Evolutionary conservation across 495 filamentous ascomycete genomes (phyloP), one percentile per base, ranked within the genome.

Genomic region (Xylaria flabelliformis): DNA sequence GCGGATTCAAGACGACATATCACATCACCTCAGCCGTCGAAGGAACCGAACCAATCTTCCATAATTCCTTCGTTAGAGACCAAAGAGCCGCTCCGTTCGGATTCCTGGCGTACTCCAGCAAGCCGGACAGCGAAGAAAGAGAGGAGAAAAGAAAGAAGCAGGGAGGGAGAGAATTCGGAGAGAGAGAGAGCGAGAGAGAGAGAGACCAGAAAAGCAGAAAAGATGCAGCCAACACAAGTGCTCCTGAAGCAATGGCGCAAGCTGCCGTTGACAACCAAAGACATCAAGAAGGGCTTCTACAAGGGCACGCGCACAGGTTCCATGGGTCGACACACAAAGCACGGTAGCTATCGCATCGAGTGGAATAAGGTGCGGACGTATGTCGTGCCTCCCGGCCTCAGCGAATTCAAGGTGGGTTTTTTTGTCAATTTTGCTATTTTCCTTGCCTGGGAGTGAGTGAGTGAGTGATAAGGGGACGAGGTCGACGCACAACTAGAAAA

Each of bases 231-330:
- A 19, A 92, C 95, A 24, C 82, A 89, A 69, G 79, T 87, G 46
- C 90, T 97, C 80, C 86, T 88, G 74, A 85, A 85, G 80, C 86
- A 86, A 61, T 87, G 82, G 75, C 90, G 92, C 77, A 90, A 91
- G 65, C 84, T 93, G 55, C 84, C 85, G 24, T 86, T 99, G 67
- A 97, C 92, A 5, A 98, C 96, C 72, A 99, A 99, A 83, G 89
- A 93, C 80, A 90, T 93, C 83, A 92, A 91, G 79, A 94, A 94
- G 80, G 96, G 93, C 63, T 99, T 90, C 88, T 98, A 98, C 89
- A 98, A 98, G 85, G 97, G 97, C 78, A 98, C 89, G 71, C 87
- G 95, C 29, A 89, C 93, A 0, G 97, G 97, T 15, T 88, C 91
- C 48, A 93, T 95, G 90, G 96, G 96, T 73, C 80, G 84, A 42